Conservation (phyloP, 371 early-diverging fungal genomes). For the Modicella reniformis region DNA sequence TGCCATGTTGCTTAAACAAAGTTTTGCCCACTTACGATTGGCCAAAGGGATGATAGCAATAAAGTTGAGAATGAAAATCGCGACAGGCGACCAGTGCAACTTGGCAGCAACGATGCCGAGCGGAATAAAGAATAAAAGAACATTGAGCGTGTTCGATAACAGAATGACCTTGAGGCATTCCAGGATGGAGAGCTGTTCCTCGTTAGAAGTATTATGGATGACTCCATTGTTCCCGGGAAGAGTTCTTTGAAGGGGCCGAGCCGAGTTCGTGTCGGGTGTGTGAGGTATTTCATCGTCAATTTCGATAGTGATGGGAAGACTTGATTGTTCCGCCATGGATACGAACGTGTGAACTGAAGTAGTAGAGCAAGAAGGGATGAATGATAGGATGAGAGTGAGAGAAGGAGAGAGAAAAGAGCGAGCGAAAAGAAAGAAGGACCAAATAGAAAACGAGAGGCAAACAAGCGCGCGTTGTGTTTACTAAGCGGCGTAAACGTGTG, state of each 20-base stretch:
- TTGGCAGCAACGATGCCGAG: conserved; percentile 75
- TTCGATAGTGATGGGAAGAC: conserved; percentile 3
- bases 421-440: neutral
- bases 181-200: conserved; percentile 11
- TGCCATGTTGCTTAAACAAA: neutral
- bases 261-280: conserved; percentile 17
- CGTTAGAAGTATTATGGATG: neutral
- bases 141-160: conserved; percentile 70
- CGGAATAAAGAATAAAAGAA: conserved; percentile 77
- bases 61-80: conserved; percentile 85
- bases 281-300: conserved; percentile 24
- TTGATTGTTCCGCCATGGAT: conserved; percentile 2
- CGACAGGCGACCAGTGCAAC: conserved; percentile 71
- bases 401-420: neutral
- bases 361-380: too few species aligned
- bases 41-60: conserved; percentile 90
- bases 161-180: conserved; percentile 58
- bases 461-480: too few species aligned
- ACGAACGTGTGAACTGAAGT: neutral
- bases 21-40: conserved; percentile 56
- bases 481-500: too few species aligned
- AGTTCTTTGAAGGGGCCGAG: conserved; percentile 30
- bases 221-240: conserved; percentile 9
- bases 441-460: neutral
- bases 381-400: neutral